A percentile compares a stretch with the other conserved stretches of the same genome.
phyloP scores from a whole-genome alignment of 2,329 filamentous ascomycete species.

The Tolypocladium album region DNA sequence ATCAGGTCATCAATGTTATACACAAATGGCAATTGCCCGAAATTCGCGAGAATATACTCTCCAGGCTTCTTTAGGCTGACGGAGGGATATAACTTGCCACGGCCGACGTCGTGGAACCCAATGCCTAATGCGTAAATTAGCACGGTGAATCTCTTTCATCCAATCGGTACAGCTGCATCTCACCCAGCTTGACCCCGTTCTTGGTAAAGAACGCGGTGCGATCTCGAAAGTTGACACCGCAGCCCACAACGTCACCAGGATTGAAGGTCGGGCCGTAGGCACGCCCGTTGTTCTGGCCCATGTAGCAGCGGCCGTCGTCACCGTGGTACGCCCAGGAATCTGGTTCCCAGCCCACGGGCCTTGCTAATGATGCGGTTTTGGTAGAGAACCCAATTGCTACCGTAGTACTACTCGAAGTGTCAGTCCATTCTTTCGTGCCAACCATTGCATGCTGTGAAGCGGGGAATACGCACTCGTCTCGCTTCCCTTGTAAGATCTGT shows the following conservation, averaged over 20 bases:
- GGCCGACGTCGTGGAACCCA: slow-evolving; percentile 57
- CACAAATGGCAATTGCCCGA: slow-evolving; percentile 66
- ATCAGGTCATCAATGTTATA: slow-evolving; percentile 88
- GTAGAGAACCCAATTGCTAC: slow-evolving; percentile 54
- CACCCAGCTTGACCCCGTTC: slow-evolving; percentile 48
- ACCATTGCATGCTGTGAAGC: not conserved
- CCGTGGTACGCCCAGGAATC: slow-evolving; percentile 61
- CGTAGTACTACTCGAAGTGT: slow-evolving; percentile 33
- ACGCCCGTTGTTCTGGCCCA: slow-evolving; percentile 44
- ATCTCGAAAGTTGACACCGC: slow-evolving; percentile 54
- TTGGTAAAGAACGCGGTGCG: slow-evolving; percentile 59
- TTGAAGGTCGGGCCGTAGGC: slow-evolving; percentile 46
- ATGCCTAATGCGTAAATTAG: slow-evolving; percentile 36
- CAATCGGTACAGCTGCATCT: slow-evolving; percentile 8
- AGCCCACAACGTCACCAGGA: slow-evolving; percentile 49
- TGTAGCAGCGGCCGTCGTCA: slow-evolving; percentile 54
- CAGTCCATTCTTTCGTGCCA: not conserved
- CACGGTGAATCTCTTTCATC: too few species aligned
- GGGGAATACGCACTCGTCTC: slow-evolving; percentile 39
- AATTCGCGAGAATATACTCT: slow-evolving; percentile 53
- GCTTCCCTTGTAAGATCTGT: slow-evolving; percentile 36
- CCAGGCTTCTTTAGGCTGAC: slow-evolving; percentile 56
- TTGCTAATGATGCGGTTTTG: slow-evolving; percentile 39
- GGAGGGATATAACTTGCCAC: slow-evolving; percentile 53
- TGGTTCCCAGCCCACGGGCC: slow-evolving; percentile 56